These are phyloP conservation scores for Pistacia integerrima DNA, from an alignment of 345 rosid genomes.

Conservation along the genomic window DNA sequence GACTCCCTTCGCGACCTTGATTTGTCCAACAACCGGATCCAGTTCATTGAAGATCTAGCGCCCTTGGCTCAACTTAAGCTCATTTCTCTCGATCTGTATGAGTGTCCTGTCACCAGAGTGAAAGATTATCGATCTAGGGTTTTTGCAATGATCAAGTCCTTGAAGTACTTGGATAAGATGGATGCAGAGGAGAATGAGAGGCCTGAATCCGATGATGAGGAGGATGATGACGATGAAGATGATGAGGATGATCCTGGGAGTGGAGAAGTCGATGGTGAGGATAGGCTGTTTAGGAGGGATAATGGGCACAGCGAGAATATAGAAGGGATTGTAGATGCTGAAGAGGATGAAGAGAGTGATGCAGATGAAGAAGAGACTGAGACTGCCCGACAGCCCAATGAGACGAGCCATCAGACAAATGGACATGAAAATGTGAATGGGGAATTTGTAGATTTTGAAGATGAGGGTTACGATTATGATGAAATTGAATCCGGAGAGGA, in stretches of 20 bases:
- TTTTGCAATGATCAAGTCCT: constrained; percentile 65
- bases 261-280: constrained; percentile 71
- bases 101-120: constrained; percentile 78
- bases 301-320: constrained; percentile 58
- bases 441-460: constrained; percentile 45
- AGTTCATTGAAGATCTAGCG: constrained; percentile 66
- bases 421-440: constrained; percentile 41
- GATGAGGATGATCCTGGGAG: constrained; percentile 77
- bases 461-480: constrained; percentile 46
- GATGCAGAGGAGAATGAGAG: constrained; percentile 79
- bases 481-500: constrained; percentile 52
- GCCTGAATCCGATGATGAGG: constrained; percentile 79
- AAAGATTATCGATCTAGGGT: constrained; percentile 83
- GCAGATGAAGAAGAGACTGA: constrained; percentile 70
- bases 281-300: constrained; percentile 36
- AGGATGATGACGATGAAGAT: constrained; percentile 62
- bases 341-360: constrained; percentile 74
- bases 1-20: constrained; percentile 68
- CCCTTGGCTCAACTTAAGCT: constrained; percentile 66
- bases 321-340: constrained; percentile 58
- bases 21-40: constrained; percentile 73
- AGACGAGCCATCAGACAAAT: constrained; percentile 36
- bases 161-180: constrained; percentile 85
- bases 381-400: constrained; percentile 34
- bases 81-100: constrained; percentile 75